A percentile compares a stretch with the other conserved stretches of the same genome.
phyloP scores from a whole-genome alignment of 169 alveolate species.

The Amoebophrya sp. region DNA sequence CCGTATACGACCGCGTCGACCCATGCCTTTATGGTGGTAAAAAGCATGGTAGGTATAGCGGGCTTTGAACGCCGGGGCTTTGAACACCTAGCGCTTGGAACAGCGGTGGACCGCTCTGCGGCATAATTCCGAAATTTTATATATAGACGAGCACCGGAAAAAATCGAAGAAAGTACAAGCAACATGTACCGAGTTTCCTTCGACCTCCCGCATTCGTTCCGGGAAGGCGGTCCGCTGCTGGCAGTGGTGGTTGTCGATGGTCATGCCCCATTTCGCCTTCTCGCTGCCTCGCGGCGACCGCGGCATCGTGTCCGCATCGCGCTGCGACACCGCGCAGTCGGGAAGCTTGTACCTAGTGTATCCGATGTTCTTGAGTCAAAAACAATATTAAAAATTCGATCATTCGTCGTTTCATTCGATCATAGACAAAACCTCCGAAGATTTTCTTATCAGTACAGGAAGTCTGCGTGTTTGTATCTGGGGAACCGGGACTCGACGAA shows the following conservation, averaged over 20 bases:
- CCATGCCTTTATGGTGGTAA: too few species aligned
- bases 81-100: too few species aligned
- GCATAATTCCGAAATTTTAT: too few species aligned
- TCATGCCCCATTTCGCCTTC: not conserved
- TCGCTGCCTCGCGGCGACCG: not conserved
- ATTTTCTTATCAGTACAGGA: not conserved
- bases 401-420: not conserved
- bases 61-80: too few species aligned
- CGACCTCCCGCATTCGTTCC: not conserved
- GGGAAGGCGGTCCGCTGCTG: not conserved
- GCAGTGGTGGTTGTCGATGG: not conserved
- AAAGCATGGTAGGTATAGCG: too few species aligned
- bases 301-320: not conserved
- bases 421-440: not conserved
- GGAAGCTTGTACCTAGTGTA: not conserved
- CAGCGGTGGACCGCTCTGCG: too few species aligned
- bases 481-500: not conserved
- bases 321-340: not conserved
- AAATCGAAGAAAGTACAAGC: too few species aligned
- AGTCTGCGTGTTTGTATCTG: not conserved
- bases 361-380: not conserved
- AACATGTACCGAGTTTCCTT: not conserved
- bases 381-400: not conserved
- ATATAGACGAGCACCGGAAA: too few species aligned
- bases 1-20: too few species aligned